phyloP scores from a whole-genome alignment of 345 rosid species.

The Ceriops decandra region DNA sequence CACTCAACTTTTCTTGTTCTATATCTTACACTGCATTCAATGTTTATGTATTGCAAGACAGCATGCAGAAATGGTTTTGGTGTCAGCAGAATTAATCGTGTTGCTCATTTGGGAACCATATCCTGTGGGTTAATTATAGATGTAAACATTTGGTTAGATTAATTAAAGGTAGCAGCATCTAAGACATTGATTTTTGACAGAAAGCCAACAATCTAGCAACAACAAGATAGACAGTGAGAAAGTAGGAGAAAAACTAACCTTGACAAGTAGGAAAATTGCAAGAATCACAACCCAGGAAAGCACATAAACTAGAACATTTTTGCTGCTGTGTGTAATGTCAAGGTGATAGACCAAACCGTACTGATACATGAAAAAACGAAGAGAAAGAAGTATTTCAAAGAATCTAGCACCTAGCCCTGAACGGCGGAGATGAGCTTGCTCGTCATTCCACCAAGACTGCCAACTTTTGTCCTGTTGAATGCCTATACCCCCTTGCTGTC shows the following conservation, averaged over 20 bases:
- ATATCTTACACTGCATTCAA: too few relatives aligned
- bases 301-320: constrained; percentile 72
- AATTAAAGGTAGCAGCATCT: too few relatives aligned
- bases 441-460: constrained; percentile 98
- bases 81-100: too few relatives aligned
- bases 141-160: too few relatives aligned
- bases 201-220: background rate
- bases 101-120: too few relatives aligned
- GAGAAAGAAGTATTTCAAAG: constrained; percentile 69
- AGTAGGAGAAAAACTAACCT: constrained; percentile 42
- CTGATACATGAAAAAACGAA: constrained; percentile 88
- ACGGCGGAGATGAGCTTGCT: constrained; percentile 74
- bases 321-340: constrained; percentile 82
- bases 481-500: constrained; percentile 92
- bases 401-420: constrained; percentile 72
- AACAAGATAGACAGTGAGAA: background rate
- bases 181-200: too few relatives aligned
- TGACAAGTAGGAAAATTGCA: constrained; percentile 73
- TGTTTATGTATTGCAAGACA: too few relatives aligned
- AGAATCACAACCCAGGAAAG: constrained; percentile 91
- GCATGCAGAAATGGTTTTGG: too few relatives aligned
- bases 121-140: too few relatives aligned
- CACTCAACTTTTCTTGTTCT: too few relatives aligned
- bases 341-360: constrained; percentile 98
- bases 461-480: constrained; percentile 93